Evolutionary conservation across 768 basidiomycete species (phyloP).

Genomic region (Cystofilobasidium capitatum): DNA sequence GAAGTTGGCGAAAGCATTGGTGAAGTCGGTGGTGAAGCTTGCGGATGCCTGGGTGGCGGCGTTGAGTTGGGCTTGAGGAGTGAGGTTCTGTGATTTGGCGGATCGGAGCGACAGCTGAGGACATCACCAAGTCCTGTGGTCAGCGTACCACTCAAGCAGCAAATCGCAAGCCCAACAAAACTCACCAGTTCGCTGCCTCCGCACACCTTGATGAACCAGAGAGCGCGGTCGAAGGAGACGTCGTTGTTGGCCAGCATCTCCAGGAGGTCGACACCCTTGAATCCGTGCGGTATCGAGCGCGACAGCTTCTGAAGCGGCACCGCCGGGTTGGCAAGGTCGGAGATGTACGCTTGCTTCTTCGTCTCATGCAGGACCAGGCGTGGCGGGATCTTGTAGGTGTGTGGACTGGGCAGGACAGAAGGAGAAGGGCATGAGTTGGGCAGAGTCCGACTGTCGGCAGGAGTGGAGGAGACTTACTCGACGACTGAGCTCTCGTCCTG

Average conservation of each 20-base stretch:
- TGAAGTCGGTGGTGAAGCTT: constrained; percentile 32
- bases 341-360: constrained; percentile 33
- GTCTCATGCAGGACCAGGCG: constrained; percentile 32
- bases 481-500: constrained; percentile 18
- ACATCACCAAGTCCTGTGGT: neutral
- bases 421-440: neutral
- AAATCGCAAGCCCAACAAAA: neutral
- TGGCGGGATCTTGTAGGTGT: constrained; percentile 30
- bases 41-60: constrained; percentile 11
- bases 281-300: constrained; percentile 33
- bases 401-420: constrained; percentile 21
- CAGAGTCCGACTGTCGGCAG: neutral
- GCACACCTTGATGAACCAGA: constrained; percentile 33
- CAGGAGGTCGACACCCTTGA: constrained; percentile 28
- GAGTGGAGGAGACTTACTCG: constrained; percentile 22
- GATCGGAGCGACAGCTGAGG: neutral
- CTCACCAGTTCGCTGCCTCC: constrained; percentile 33
- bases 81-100: neutral
- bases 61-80: neutral
- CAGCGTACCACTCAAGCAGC: neutral
- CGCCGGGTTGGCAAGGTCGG: constrained; percentile 33
- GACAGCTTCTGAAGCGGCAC: constrained; percentile 33
- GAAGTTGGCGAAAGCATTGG: constrained; percentile 28
- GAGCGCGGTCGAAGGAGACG: constrained; percentile 29
- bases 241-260: constrained; percentile 30